Evolutionary conservation across 805 yeast species (phyloP), one percentile per base, ranked within the genome.

Genomic region (Teunomyces tritomae): DNA sequence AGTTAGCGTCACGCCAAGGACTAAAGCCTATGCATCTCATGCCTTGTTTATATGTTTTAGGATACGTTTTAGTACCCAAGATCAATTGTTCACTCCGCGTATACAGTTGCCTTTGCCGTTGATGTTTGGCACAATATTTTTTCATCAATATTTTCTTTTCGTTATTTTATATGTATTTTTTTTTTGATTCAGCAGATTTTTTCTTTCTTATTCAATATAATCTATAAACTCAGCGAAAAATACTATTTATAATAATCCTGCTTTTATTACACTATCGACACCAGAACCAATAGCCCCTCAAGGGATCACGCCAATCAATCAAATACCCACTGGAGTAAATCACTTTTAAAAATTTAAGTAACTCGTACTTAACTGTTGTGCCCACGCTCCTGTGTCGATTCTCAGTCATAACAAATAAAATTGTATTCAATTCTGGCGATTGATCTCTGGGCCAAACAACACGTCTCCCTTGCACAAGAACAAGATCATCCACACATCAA

Each of bases 201-300:
- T 37, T 37, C 27, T 37, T 37, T 37, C 40, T 37, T 37, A 24
- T 37, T 37, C 29, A 24, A 37, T 37, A 26, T 37, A 24, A 37
- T 37, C 40, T 37, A 26, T 37, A 24, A 37, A 37, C 40, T 37
- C 40, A 37, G 40, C 27, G 40, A 37, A 37, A 37, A 37, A 37
- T 37, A 37, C 40, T 37, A 37, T 37, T 37, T 37, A 37, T 26
- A 37, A 37, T 26, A 37, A 24, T 37, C 27, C 40, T 24, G 27
- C 40, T 37, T 26, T 37, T 37, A 37, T 37, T 37, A 37, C 27
- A 26, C 40, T 37, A 26, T 26, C 40, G 26, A 37, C 29, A 13
- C 40, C 17, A 20, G 6, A 7, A 37, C 27, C 29, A 26, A 28
- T 24, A 26, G 14, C 29, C 40, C 40, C 29, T 13, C 28, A 37